phyloP scores from a whole-genome alignment of 805 yeast species.

The Komagataella phaffii region DNA sequence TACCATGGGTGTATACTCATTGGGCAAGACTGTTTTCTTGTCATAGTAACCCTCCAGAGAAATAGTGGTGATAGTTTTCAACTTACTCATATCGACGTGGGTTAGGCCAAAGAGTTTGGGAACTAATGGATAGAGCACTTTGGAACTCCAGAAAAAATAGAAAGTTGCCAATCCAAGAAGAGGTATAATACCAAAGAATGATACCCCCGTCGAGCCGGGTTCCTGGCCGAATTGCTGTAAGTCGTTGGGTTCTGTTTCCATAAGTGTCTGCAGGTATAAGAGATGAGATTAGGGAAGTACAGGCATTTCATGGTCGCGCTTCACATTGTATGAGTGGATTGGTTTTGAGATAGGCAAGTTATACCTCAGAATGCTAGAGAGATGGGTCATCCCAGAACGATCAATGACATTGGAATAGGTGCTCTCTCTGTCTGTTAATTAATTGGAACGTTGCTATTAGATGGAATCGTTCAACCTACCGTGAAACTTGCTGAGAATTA shows the following conservation, averaged over 20 bases:
- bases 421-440: too few species aligned
- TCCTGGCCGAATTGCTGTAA: background rate
- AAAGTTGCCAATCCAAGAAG: conserved; percentile 2
- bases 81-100: background rate
- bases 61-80: background rate
- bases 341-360: background rate
- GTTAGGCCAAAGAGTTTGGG: conserved; percentile 6
- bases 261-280: background rate
- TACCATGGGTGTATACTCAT: background rate
- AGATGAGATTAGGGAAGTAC: background rate
- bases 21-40: background rate
- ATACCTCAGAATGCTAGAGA: background rate
- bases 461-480: too few species aligned
- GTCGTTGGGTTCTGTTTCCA: background rate
- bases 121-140: conserved; percentile 3
- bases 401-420: background rate
- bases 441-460: too few species aligned
- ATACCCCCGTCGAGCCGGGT: background rate
- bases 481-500: too few species aligned
- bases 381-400: background rate
- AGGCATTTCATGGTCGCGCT: background rate
- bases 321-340: background rate
- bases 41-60: background rate
- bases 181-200: conserved; percentile 6
- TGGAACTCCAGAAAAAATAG: conserved; percentile 2